Evolutionary conservation across 805 yeast genomes (phyloP).

Genomic region (Barnettozyma botsteinii): DNA sequence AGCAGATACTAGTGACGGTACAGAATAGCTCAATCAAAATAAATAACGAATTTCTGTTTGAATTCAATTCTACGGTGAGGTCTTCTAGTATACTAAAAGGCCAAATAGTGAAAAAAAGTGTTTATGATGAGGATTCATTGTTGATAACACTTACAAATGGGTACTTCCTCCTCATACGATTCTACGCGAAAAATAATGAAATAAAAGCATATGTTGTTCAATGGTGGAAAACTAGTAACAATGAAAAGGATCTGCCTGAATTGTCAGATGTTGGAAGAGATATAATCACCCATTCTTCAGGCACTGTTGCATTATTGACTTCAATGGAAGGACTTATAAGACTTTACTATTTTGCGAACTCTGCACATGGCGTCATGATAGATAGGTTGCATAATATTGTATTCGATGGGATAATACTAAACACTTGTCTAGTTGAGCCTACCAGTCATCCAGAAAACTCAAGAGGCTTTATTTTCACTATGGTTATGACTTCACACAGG

Average conservation of each 20-base stretch:
- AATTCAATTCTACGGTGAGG: conserved; percentile 14
- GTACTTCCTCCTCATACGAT: conserved; percentile 33
- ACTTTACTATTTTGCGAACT: conserved; percentile 32
- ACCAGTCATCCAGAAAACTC: conserved; percentile 19
- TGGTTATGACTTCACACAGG: conserved; percentile 33
- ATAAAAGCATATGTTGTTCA: conserved; percentile 40
- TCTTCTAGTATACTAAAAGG: conserved; percentile 18
- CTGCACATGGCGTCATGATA: conserved; percentile 34
- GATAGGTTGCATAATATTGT: conserved; percentile 34
- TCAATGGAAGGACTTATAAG: conserved; percentile 34
- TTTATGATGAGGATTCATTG: conserved; percentile 31
- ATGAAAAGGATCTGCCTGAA: conserved; percentile 15
- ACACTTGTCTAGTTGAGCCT: conserved; percentile 39
- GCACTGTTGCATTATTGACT: conserved; percentile 34
- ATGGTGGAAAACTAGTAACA: conserved; percentile 37
- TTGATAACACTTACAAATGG: conserved; percentile 35
- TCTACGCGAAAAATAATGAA: conserved; percentile 24
- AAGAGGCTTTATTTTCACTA: conserved; percentile 31
- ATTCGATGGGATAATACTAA: conserved; percentile 36
- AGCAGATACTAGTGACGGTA: conserved; percentile 12
- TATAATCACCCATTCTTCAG: conserved; percentile 33
- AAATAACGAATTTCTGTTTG: conserved; percentile 9
- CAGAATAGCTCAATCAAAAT: conserved; percentile 14
- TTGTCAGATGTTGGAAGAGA: conserved; percentile 22
- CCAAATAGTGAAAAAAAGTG: conserved; percentile 4